Base-by-base conservation (phyloP, 345 rosid genomes). In the Tarenaya hassleriana region DNA sequence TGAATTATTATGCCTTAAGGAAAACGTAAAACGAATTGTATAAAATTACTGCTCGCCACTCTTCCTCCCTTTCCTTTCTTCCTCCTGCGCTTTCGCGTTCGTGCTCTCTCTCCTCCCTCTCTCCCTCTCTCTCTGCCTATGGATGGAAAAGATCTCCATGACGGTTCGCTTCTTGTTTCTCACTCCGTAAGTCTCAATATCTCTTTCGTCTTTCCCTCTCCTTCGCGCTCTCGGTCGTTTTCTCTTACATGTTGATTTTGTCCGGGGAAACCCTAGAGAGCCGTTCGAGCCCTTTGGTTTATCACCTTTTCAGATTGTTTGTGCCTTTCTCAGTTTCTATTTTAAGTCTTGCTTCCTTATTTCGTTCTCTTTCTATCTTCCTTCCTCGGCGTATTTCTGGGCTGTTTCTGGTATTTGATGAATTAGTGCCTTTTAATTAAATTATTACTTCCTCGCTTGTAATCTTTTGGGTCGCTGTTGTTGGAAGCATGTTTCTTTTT, bases 121-220 rank as follows among this genome's bases (percentile, higher is more conserved):
- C n/a, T n/a, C n/a, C n/a, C n/a, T n/a, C n/a, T n/a, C n/a, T n/a
- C n/a, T 59, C 49, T 58, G 31, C 40, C 41, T 43, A 10, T 15
- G 12, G 47, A 37, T 42, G 40, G 37, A 58, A n/a, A 44, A 61
- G 51, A 34, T 55, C 53, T 29, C 53, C 45, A 47, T 58, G 63
- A 34, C 64, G 57, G 62, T 62, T 69, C 47, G 38, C 32, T 58
- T 50, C 54, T 45, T 55, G 41, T 55, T 21, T 35, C 50, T 49
- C 61, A 43, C 65, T 38, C 57, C 45, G 86, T 77, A 66, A 72
- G 79, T 73, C 50, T 52, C 67, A 29, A 77, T n/a, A n/a, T n/a
- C n/a, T n/a, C n/a, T n/a, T n/a, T n/a, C n/a, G 56, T 74, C 82
- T 41, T 47, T 48, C 50, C 31, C 37, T 34, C 15, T 54, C 47